Evolutionary conservation across 2,329 filamentous ascomycete genomes (phyloP).

Genomic region (Trichoderma lentiforme): DNA sequence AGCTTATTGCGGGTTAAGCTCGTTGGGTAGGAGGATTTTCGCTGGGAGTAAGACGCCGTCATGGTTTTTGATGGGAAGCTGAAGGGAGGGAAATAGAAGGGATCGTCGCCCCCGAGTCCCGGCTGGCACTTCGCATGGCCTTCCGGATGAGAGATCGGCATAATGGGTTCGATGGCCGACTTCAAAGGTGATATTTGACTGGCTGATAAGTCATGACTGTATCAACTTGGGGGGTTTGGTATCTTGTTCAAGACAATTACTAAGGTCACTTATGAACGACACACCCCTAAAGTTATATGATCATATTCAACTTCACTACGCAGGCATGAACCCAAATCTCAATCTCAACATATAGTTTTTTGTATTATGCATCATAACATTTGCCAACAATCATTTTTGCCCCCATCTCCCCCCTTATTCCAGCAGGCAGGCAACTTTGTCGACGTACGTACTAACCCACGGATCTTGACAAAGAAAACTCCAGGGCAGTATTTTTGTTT

Average conservation of each 20-base stretch:
- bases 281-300: too few species aligned
- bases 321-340: not conserved
- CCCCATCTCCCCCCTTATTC: not conserved
- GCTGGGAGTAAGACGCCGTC: not conserved
- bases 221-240: not conserved
- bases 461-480: not conserved
- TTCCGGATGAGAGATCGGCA: not conserved
- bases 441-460: not conserved
- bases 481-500: not conserved
- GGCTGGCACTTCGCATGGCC: not conserved
- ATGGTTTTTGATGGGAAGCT: not conserved
- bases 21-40: not conserved
- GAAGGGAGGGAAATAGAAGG: not conserved
- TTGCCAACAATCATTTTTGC: not conserved
- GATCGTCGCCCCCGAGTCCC: not conserved
- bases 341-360: not conserved
- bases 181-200: not conserved
- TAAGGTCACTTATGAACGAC: too few species aligned
- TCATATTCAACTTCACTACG: not conserved
- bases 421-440: not conserved
- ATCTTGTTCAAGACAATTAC: too few species aligned
- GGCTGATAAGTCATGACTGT: not conserved
- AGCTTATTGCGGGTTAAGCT: not conserved
- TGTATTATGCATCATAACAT: constrained; percentile 6
- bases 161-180: not conserved